Conservation (phyloP, 257 asterid species). For the Coffea eugenioides region DNA sequence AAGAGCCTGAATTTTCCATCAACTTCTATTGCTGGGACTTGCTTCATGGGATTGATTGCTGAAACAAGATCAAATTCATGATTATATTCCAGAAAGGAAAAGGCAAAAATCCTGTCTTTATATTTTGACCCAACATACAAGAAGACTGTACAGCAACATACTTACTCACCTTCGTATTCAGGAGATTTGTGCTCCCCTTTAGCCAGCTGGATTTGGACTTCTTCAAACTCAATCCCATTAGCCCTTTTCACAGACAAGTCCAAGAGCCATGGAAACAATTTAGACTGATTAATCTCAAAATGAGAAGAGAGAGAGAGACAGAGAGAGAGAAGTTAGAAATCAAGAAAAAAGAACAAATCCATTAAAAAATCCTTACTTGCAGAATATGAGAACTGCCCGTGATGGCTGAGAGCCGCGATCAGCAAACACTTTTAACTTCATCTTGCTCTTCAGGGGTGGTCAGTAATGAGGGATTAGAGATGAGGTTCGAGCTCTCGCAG, state of each 20-base stretch:
- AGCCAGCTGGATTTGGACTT: slow-evolving; percentile 53
- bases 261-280: not conserved
- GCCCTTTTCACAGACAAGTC: slow-evolving; percentile 35
- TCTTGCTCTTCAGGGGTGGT: slow-evolving; percentile 9
- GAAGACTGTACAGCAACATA: not conserved
- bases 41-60: slow-evolving; percentile 73
- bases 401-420: slow-evolving; percentile 95
- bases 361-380: slow-evolving; percentile 58
- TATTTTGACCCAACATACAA: not conserved
- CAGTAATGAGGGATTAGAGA: too few species aligned
- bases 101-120: not conserved
- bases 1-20: slow-evolving; percentile 87
- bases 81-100: not conserved
- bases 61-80: slow-evolving; percentile 17
- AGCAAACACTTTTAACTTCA: slow-evolving; percentile 65
- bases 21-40: slow-evolving; percentile 74
- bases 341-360: not conserved
- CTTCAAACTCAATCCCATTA: slow-evolving; percentile 85
- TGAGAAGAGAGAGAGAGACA: not conserved
- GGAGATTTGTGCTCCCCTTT: slow-evolving; percentile 62
- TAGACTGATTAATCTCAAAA: not conserved
- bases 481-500: too few species aligned
- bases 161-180: slow-evolving; percentile 55
- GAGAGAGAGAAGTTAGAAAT: not conserved
- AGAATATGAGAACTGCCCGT: slow-evolving; percentile 81